Base-by-base conservation (phyloP, 768 basidiomycete species). In the Albatrellus ellisii region DNA sequence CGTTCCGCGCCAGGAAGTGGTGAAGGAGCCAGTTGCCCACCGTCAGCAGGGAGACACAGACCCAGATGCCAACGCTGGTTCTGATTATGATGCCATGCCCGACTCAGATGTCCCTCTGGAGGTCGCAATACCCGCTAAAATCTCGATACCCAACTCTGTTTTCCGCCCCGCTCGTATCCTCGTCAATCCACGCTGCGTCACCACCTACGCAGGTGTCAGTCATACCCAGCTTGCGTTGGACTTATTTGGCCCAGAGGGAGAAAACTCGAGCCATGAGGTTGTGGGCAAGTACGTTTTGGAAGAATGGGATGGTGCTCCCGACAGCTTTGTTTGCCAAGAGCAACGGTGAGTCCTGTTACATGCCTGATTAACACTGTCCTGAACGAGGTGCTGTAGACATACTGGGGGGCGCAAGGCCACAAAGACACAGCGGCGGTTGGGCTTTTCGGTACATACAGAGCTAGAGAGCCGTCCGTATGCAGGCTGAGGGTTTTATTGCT, bases 321-420 rank as follows among this genome's bases (percentile, higher is more conserved):
- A 97, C 57, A 89, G 84, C 49, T 99, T 95, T 61, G 92, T 97
- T 5, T 99, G 95, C 55, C 95, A 98, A 63, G 95, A 99, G 59
- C 87, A 89, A 59, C 72, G 71, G 84, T 84, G 42, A 36, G 74
- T 47, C 15, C 45, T 42, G 35, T 8, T 32, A 36, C 24, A n/a
- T n/a, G 9, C 10, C 25, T 26, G 17, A 22, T 36, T 34, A 26
- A 38, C 5, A 20, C 10, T 7, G 15, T 18, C 20, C 11, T 31
- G 3, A 17, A 7, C 17, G 29, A 17, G 29, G 44, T 14, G 39
- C 21, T 22, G 22, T 43, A 86, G 82, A 53, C 79, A 80, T 67
- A 90, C 88, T 0, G 88, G 87, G 6, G 89, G 89, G n/a, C 66
- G 89, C 25, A 76, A 84, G 50, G 88, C 89, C 4, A 75, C 85